phyloP scores from a whole-genome alignment of 495 filamentous ascomycete species.

The Penicillium steckii region DNA sequence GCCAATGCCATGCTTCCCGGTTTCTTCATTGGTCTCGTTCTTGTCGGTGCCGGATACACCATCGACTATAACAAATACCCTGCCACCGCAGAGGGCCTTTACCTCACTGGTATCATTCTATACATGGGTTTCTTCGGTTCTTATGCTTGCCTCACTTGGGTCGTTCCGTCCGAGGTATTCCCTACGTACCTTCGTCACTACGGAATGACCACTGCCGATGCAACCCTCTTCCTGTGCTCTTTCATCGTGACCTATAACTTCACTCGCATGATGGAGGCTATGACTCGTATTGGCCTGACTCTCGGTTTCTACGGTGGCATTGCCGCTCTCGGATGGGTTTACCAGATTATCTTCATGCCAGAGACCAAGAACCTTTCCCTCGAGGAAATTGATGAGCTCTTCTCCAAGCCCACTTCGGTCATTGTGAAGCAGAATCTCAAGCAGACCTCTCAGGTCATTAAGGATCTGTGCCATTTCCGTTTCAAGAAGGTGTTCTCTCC shows the following conservation, averaged over 20 bases:
- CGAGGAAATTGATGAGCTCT: conserved; percentile 60
- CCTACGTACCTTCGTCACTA: conserved; percentile 59
- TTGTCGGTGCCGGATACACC: conserved; percentile 55
- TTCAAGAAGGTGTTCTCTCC: conserved; percentile 38
- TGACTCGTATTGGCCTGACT: conserved; percentile 55
- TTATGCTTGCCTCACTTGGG: conserved; percentile 63
- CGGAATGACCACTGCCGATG: conserved; percentile 59
- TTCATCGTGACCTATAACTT: conserved; percentile 68
- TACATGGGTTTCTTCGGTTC: conserved; percentile 64
- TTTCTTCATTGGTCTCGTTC: conserved; percentile 58
- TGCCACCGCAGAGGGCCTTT: conserved; percentile 45
- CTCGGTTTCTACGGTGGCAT: conserved; percentile 63
- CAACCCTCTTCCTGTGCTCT: conserved; percentile 56
- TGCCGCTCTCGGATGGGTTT: conserved; percentile 55
- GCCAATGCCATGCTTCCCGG: conserved; percentile 59
- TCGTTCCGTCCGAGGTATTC: conserved; percentile 59
- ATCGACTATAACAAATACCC: conserved; percentile 38
- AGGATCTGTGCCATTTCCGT: conserved; percentile 31
- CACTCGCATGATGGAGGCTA: conserved; percentile 54
- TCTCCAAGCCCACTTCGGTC: conserved; percentile 53
- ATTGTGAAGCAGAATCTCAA: conserved; percentile 51
- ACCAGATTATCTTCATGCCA: conserved; percentile 61
- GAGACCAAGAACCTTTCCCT: conserved; percentile 64
- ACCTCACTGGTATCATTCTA: conserved; percentile 56
- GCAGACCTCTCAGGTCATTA: conserved; percentile 33